Conservation (phyloP, 176 grass and related monocot genomes). For the Miscanthus lutarioriparius region DNA sequence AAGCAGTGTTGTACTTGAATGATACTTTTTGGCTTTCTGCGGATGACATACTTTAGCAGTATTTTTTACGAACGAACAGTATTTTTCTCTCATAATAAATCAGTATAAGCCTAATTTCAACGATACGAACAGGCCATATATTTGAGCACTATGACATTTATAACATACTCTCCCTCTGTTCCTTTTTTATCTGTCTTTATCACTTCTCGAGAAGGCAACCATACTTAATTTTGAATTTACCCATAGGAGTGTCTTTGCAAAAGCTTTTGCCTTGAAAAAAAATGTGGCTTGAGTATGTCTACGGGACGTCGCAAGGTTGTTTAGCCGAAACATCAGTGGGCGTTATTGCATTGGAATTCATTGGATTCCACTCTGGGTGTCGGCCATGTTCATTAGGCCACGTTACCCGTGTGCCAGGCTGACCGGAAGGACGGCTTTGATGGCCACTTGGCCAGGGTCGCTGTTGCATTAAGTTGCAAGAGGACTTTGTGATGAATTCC, state of each 20-base stretch:
- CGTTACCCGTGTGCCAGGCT: not conserved
- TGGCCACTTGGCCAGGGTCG: not conserved
- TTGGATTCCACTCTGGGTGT: not conserved
- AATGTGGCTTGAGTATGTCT: not conserved
- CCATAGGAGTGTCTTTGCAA: too few relatives aligned
- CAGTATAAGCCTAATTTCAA: too few relatives aligned
- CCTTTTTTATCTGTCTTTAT: too few relatives aligned
- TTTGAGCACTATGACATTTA: too few relatives aligned
- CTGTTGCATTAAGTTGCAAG: not conserved
- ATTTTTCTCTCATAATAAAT: too few relatives aligned
- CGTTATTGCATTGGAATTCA: not conserved
- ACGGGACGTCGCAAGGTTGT: not conserved
- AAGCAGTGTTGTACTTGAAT: not conserved
- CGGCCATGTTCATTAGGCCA: not conserved
- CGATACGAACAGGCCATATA: too few relatives aligned
- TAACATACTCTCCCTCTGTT: too few relatives aligned
- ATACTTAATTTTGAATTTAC: not conserved
- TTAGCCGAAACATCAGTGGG: not conserved
- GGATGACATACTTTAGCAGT: too few relatives aligned
- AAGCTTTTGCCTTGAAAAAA: not conserved
- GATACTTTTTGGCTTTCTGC: too few relatives aligned
- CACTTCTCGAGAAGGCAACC: too few relatives aligned
- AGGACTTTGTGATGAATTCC: not conserved
- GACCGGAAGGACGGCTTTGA: constrained; percentile 8
- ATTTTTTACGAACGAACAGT: too few relatives aligned